Conservation (phyloP, 768 basidiomycete genomes). For the Cystobasidium onofrii region DNA sequence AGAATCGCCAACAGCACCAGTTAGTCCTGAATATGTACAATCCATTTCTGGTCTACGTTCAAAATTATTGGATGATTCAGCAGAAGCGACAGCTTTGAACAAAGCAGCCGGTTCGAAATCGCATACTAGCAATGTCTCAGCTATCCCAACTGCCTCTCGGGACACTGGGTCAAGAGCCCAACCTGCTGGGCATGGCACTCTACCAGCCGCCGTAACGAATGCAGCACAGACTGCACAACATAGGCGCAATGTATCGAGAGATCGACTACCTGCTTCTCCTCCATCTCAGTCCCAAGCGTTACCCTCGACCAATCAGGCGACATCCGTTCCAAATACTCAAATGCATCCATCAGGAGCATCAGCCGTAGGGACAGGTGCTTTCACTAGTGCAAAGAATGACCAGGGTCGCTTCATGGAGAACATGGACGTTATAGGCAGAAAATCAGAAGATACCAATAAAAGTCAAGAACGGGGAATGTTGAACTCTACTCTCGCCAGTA, state of each 20-base stretch:
- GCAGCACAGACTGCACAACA: not conserved
- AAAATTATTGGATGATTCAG: not conserved
- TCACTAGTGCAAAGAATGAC: not conserved
- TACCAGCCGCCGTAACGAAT: not conserved
- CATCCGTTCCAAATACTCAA: not conserved
- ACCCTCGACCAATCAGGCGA: too few relatives aligned
- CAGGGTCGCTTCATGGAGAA: slow-evolving; percentile 19
- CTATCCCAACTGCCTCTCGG: not conserved
- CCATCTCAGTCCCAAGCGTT: not conserved
- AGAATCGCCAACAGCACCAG: not conserved
- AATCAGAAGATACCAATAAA: not conserved
- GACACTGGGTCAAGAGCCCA: not conserved
- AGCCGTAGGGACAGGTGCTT: not conserved
- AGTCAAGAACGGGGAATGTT: not conserved
- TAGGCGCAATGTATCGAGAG: not conserved
- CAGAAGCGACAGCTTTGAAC: not conserved
- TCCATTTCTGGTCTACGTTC: not conserved
- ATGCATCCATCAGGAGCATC: not conserved
- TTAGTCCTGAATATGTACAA: not conserved
- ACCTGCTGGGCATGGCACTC: not conserved
- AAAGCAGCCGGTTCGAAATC: not conserved
- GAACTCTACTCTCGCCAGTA: not conserved
- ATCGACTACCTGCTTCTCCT: not conserved
- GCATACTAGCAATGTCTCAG: not conserved
- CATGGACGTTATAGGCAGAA: slow-evolving; percentile 15